Conservation (phyloP, 208 protist genomes). For the Crithidia bombi region DNA sequence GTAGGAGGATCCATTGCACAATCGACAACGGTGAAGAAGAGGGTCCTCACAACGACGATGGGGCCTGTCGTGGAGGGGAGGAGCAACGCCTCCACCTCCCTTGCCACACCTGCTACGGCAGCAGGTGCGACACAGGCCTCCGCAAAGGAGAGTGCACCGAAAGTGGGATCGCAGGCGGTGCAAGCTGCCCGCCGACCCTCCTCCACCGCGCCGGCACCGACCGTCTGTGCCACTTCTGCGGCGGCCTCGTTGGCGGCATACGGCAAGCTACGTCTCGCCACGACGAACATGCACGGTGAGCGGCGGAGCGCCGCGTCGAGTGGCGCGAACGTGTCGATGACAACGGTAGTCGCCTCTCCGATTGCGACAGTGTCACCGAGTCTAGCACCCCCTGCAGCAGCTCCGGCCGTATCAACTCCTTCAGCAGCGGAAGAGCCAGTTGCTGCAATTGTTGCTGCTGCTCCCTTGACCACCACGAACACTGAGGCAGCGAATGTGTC, state of each 20-base stretch:
- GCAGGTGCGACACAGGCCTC: no score
- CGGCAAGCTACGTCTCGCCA: neutral
- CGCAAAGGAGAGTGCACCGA: no score
- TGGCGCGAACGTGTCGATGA: constrained; percentile 7
- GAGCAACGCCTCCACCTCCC: neutral
- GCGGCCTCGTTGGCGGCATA: no score
- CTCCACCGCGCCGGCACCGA: no score
- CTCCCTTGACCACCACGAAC: neutral
- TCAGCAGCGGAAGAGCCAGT: no score
- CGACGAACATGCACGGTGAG: neutral
- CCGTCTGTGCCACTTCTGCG: no score
- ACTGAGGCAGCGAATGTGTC: neutral
- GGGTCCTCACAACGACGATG: neutral
- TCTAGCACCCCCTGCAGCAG: neutral
- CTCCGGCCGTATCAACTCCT: no score
- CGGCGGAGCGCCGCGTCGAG: neutral
- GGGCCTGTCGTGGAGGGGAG: neutral
- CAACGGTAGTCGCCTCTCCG: neutral
- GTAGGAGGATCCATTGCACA: neutral
- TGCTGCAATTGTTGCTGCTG: no score
- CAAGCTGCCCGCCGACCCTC: no score
- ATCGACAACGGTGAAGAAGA: constrained; percentile 8
- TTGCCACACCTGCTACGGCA: neutral
- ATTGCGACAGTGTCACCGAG: neutral
- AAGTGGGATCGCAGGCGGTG: no score